Evolutionary conservation across 2,329 filamentous ascomycete species (phyloP), one percentile per base, ranked within the genome.

Genomic region (Zymoseptoria tritici): DNA sequence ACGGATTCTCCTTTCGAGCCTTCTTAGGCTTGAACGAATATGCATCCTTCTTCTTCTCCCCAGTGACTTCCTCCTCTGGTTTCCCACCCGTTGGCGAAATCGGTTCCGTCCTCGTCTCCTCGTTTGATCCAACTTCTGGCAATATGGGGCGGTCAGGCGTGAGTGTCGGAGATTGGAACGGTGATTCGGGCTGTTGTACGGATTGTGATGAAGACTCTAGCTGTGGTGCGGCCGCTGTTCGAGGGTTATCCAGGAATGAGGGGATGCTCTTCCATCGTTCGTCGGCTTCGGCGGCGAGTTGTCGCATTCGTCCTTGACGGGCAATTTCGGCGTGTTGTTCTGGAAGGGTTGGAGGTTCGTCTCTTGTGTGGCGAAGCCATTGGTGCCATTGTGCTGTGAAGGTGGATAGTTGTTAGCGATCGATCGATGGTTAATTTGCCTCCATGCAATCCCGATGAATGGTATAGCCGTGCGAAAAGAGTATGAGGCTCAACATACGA

Each of bases 311-410:
- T n/a, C 75, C 73, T 69, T 84, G 83, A 26, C 85, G 78, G 36
- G 78, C 65, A 52, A 85, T 63, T 60, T 87, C 84, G 53, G 78
- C 74, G 62, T 79, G 78, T 67, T 86, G 85, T 72, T 87, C 85
- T 65, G 79, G 69, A 55, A 87, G 70, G 1, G 79, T 78, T 0
- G 85, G 85, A 2, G 85, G 75, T 16, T 81, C 75, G 56, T 74
- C 67, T 52, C 85, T 82, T 9, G 84, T 83, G 65, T 86, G 79
- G 67, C 85, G 83, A 24, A 87, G 81, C 85, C 85, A 87, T 75
- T 87, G 85, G 68, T 85, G 83, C 85, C 85, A 87, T 79, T 84
- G 82, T 56, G 84, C 81, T 84, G 70, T 42, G 0, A 11, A 4
- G 21, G 19, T 19, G 4, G n/a, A 46, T 16, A n/a, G 6, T 1